Percentiles rank a stretch among this genome's conserved stretches.
Conservation (phyloP, 257 asterid genomes). For the Nicotiana tomentosiformis region DNA sequence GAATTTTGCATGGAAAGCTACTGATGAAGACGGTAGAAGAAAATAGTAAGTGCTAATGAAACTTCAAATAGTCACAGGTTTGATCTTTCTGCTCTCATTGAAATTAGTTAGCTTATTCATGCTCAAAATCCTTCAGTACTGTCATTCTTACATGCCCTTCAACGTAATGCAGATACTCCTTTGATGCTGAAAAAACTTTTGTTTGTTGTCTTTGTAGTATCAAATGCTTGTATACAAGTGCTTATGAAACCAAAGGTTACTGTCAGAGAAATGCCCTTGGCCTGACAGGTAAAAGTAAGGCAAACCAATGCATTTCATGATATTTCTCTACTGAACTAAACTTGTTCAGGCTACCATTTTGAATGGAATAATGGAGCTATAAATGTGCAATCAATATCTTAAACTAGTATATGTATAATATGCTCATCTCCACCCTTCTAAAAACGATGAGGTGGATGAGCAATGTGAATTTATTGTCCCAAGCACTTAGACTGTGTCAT, state of each 20-base stretch:
- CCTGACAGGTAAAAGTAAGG: not conserved
- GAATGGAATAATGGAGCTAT: not conserved
- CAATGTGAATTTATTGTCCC: not conserved
- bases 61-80: constrained; percentile 2
- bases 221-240: not conserved
- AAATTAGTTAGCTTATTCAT: not conserved
- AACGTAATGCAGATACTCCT: not conserved
- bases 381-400: not conserved
- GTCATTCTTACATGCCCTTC: not conserved
- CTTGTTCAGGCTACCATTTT: not conserved
- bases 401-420: not conserved
- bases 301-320: not conserved
- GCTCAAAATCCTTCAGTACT: not conserved
- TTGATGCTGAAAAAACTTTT: not conserved
- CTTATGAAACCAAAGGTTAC: not conserved
- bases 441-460: not conserved
- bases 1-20: not conserved
- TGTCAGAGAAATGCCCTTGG: not conserved
- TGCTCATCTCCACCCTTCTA: not conserved
- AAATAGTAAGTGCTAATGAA: not conserved
- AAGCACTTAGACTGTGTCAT: not conserved
- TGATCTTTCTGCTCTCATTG: not conserved
- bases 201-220: not conserved
- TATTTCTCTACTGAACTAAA: not conserved
- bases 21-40: not conserved